Evolutionary conservation across 257 asterid genomes (phyloP).

Genomic region (Salvia miltiorrhiza): DNA sequence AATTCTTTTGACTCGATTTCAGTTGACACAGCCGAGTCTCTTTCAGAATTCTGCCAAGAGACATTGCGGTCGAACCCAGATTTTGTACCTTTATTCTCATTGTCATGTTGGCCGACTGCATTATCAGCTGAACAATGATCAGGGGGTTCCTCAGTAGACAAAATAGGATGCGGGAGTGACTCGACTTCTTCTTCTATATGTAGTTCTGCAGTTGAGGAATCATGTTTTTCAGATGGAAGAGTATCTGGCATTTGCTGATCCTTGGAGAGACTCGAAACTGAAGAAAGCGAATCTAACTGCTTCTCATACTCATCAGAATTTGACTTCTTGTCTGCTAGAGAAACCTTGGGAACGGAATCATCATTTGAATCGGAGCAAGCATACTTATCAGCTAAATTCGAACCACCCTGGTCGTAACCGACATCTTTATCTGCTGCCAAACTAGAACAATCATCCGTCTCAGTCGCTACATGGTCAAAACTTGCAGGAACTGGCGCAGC

Average conservation of each 20-base stretch:
- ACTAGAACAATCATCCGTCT: conserved; percentile 38
- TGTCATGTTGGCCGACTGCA: conserved; percentile 28
- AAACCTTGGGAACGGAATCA: conserved; percentile 32
- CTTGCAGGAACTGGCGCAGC: conserved; percentile 44
- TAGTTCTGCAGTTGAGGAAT: conserved; percentile 31
- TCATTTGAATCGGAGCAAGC: conserved; percentile 36
- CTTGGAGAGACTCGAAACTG: conserved; percentile 43
- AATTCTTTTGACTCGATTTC: conserved; percentile 63
- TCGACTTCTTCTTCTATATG: conserved; percentile 27
- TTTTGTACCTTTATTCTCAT: conserved; percentile 37
- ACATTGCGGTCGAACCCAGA: conserved; percentile 38
- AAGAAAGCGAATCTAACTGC: conserved; percentile 42
- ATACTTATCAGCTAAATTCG: conserved; percentile 25
- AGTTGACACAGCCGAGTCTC: conserved; percentile 54
- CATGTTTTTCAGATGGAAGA: conserved; percentile 28
- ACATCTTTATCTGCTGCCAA: conserved; percentile 45
- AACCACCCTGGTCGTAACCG: conserved; percentile 32
- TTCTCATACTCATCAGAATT: conserved; percentile 39
- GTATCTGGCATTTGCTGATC: conserved; percentile 41
- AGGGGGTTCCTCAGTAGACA: conserved; percentile 29
- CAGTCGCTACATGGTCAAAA: conserved; percentile 36
- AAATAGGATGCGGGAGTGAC: conserved; percentile 26
- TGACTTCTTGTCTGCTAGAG: conserved; percentile 38
- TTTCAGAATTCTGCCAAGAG: conserved; percentile 48
- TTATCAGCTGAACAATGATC: conserved; percentile 33